Evolutionary conservation across 179 eudicot genomes (phyloP).

Genomic region (Pouteria campechiana): DNA sequence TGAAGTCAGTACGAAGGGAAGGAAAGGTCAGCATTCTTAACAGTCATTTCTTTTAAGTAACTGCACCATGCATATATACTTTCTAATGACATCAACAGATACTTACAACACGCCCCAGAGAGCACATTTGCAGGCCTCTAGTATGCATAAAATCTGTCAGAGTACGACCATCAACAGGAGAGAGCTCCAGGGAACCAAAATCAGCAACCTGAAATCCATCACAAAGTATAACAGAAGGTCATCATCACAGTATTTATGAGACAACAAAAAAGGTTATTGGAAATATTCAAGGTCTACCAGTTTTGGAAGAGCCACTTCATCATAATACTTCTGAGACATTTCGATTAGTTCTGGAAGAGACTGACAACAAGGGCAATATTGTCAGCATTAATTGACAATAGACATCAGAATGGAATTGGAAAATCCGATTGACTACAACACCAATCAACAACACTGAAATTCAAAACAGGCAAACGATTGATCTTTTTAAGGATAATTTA

Average conservation of each 20-base stretch:
- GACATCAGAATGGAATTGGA: too few species aligned
- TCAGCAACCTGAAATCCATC: conserved; percentile 71
- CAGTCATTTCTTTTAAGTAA: too few species aligned
- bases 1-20: background rate
- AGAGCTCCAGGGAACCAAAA: conserved; percentile 98
- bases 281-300: conserved; percentile 43
- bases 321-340: conserved; percentile 81
- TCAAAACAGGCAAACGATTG: too few species aligned
- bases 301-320: conserved; percentile 93
- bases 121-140: conserved; percentile 96
- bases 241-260: background rate
- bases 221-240: conserved; percentile 2
- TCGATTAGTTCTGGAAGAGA: conserved; percentile 79
- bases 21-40: too few species aligned
- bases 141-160: conserved; percentile 99
- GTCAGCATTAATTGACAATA: too few species aligned
- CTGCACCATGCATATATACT: too few species aligned
- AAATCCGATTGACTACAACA: too few species aligned
- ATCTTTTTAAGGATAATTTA: too few species aligned
- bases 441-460: too few species aligned
- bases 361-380: conserved; percentile 46
- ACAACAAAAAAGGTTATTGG: background rate
- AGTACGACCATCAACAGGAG: conserved; percentile 99
- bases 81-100: background rate
- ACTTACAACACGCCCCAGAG: conserved; percentile 94